A percentile compares a stretch with the other conserved stretches of the same genome.
These are phyloP conservation scores for Neodidymelliopsis sp. DNA, from an alignment of 2,329 filamentous ascomycete genomes.

Conservation along the genomic window DNA sequence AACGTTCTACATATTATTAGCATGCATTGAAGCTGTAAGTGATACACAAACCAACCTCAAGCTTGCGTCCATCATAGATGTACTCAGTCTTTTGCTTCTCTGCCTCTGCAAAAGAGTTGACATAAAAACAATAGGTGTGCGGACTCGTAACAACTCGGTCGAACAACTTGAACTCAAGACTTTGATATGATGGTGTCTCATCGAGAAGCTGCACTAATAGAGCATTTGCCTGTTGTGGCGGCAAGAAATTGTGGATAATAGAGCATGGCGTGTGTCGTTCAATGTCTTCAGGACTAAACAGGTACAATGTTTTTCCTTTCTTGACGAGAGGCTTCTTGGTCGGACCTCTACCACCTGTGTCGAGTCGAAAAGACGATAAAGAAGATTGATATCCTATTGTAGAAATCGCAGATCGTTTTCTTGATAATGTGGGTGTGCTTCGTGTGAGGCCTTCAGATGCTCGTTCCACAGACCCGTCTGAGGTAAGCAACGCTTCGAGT, in stretches of 20 bases:
- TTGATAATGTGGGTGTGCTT: constrained; percentile 37
- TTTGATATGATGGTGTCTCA: constrained; percentile 75
- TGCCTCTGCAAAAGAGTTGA: constrained; percentile 75
- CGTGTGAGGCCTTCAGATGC: constrained; percentile 65
- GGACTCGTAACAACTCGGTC: constrained; percentile 85
- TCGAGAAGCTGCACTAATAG: constrained; percentile 78
- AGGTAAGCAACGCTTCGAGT: constrained; percentile 79
- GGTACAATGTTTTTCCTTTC: constrained; percentile 82
- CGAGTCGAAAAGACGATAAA: constrained; percentile 36
- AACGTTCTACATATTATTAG: constrained; percentile 62
- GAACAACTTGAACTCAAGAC: constrained; percentile 82
- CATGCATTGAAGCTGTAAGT: too few species aligned
- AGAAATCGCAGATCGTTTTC: constrained; percentile 37
- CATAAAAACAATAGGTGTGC: constrained; percentile 84
- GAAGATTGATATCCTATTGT: constrained; percentile 56
- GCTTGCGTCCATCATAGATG: constrained; percentile 79
- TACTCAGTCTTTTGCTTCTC: constrained; percentile 78
- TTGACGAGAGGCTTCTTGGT: constrained; percentile 64
- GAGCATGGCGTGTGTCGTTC: constrained; percentile 87
- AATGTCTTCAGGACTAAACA: constrained; percentile 83
- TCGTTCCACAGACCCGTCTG: constrained; percentile 76
- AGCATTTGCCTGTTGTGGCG: constrained; percentile 72
- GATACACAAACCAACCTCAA: constrained; percentile 60
- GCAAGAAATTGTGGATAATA: constrained; percentile 90
- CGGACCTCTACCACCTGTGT: constrained; percentile 2